These are phyloP conservation scores for Ceratobasidium sp. DNA, from an alignment of 1,284 basidiomycete species.

Conservation along the genomic window DNA sequence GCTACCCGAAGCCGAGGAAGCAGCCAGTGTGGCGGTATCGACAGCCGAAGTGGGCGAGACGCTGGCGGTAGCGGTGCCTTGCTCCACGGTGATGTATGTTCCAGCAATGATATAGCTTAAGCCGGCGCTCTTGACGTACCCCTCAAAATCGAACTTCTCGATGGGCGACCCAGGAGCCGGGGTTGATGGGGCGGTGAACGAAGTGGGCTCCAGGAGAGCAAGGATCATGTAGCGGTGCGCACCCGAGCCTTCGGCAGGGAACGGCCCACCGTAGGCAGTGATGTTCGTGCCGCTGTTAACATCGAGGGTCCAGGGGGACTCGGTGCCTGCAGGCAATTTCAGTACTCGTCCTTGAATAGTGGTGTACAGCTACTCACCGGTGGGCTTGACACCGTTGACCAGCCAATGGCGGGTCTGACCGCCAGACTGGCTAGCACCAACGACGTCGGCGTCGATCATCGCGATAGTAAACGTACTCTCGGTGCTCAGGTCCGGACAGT, in stretches of 20 bases:
- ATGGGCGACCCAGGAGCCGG: background rate
- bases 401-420: conserved; percentile 82
- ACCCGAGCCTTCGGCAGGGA: conserved; percentile 69
- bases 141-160: conserved; percentile 58
- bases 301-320: conserved; percentile 51
- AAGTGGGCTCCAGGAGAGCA: conserved; percentile 41
- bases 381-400: conserved; percentile 67
- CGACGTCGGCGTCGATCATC: conserved; percentile 73
- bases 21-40: conserved; percentile 62
- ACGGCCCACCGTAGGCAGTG: conserved; percentile 77
- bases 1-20: conserved; percentile 39
- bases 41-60: conserved; percentile 68
- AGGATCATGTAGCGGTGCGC: conserved; percentile 64
- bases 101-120: conserved; percentile 68
- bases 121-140: conserved; percentile 60
- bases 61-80: conserved; percentile 64
- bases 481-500: conserved; percentile 51
- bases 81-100: conserved; percentile 78
- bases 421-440: conserved; percentile 60
- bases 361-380: too few species aligned
- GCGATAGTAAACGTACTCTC: conserved; percentile 65
- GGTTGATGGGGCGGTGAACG: conserved; percentile 42
- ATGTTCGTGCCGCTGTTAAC: conserved; percentile 61
- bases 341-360: background rate
- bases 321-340: conserved; percentile 47